These are phyloP conservation scores for Agaricus blazei DNA, from an alignment of 768 basidiomycete genomes.

Conservation along the genomic window DNA sequence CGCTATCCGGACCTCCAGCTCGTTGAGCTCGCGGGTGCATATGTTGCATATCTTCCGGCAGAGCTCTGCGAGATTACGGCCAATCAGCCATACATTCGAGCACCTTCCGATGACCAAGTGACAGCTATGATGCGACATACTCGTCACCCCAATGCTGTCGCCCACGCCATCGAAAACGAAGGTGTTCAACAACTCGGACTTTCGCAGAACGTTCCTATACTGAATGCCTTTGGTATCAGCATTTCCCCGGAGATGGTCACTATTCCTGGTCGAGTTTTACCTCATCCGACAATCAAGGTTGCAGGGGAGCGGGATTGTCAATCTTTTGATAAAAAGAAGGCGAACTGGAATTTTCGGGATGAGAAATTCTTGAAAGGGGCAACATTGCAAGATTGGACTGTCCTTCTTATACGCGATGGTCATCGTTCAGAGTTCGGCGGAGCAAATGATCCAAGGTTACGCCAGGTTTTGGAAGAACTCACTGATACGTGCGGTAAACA, in stretches of 20 bases:
- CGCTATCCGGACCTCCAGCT: conserved; percentile 46
- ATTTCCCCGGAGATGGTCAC: conserved; percentile 64
- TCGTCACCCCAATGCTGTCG: conserved; percentile 72
- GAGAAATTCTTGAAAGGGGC: conserved; percentile 60
- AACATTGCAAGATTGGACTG: conserved; percentile 56
- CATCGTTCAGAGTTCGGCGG: conserved; percentile 53
- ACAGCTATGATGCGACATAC: conserved; percentile 58
- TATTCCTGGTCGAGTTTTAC: conserved; percentile 65
- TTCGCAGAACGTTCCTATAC: conserved; percentile 28
- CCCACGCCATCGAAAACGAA: conserved; percentile 46
- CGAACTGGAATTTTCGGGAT: conserved; percentile 71
- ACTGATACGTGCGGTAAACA: conserved; percentile 53
- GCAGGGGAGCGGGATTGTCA: conserved; percentile 32
- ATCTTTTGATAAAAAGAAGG: conserved; percentile 32
- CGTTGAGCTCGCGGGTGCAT: conserved; percentile 52
- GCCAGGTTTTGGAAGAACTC: conserved; percentile 44
- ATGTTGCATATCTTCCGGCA: conserved; percentile 51
- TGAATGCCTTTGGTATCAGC: conserved; percentile 54
- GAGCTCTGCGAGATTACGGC: conserved; percentile 71
- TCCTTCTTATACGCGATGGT: conserved; percentile 62
- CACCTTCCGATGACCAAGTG: conserved; percentile 64
- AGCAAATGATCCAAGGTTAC: conserved; percentile 47
- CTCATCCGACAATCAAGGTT: conserved; percentile 58
- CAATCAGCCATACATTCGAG: conserved; percentile 66
- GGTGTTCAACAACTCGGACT: conserved; percentile 65